Base-by-base conservation (phyloP, 108 stramenopile genomes). In the Tribonema minus region DNA sequence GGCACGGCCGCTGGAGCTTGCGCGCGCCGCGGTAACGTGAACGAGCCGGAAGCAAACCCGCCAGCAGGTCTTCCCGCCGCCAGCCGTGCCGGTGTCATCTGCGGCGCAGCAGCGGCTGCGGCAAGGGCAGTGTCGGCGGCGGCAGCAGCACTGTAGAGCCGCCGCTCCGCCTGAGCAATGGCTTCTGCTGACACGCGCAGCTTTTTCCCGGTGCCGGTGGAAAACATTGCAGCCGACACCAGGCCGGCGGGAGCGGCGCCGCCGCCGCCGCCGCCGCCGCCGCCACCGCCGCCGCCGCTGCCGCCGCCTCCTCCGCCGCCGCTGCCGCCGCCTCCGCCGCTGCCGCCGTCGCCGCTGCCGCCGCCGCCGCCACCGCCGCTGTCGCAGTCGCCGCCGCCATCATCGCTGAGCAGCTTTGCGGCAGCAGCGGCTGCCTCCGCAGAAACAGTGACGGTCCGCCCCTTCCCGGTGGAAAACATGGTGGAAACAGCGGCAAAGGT, bases 401-500 rank as follows among this genome's bases (percentile, higher is more conserved):
- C 58, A 59, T 23, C 58, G 54, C 7, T 59, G 54, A 7, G 27
- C 15, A 15, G 15, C 69, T 58, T 33, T 58, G 58, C n/a, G n/a
- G n/a, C n/a, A n/a, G n/a, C n/a, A n/a, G 69, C 58, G 58, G 59
- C 9, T 1, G 69, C 69, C 34, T 70, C 69, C 25, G 58, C 32
- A 2, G 69, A 70, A 35, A 59, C 69, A 32, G 32, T 2, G 6
- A 70, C 26, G 15, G 69, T 34, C 35, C 58, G 32, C 31, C 69
- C 69, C 23, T 58, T 23, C 1, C 34, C 58, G 1, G 69, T 70
- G 2, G 20, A 31, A 37, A 70, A 70, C n/a, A n/a, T n/a, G n/a
- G n/a, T n/a, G n/a, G n/a, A n/a, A n/a, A n/a, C n/a, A n/a, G n/a
- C n/a, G n/a, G n/a, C n/a, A n/a, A n/a, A n/a, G n/a, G n/a, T n/a